Evolutionary conservation across 2,329 filamentous ascomycete species (phyloP), one percentile per base, ranked within the genome.

Genomic region (Proliferodiscus dingleyae): DNA sequence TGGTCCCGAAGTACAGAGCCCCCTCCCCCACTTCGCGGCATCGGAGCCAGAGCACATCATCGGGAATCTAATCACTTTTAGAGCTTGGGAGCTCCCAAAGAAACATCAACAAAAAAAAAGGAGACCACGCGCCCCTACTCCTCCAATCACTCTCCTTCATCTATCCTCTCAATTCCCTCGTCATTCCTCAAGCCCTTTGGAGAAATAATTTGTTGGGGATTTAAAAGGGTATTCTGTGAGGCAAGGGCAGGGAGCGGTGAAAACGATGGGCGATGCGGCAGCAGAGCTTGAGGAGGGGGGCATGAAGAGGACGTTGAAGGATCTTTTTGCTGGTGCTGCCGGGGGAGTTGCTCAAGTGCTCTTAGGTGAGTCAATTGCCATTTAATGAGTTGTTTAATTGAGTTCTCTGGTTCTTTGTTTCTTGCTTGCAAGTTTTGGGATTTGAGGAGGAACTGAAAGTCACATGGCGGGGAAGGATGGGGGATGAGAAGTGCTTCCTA

Each of bases 321-420:
- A 98, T 69, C 73, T 98, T 48, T 86, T 91, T 63, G 81, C 93
- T 9, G 93, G 93, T 29, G 93, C 93, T 49, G 86, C 85, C 6
- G 93, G 93, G 53, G 93, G 93, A 59, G 77, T 97, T 58, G 91
- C 93, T 15, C 93, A 98, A 69, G 93, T 98, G 34, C 71, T 98
- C 52, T 77, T 97, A 55, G 91, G 90, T 95, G 71, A 69, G 81
- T 75, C 44, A n/a, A n/a, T n/a, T n/a, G n/a, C n/a, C n/a, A n/a
- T 33, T n/a, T 43, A 36, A 18, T 43, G 49, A 39, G 22, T n/a
- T 13, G 40, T 41, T 15, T 32, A 15, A 37, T 26, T 33, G 34
- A 29, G 28, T 22, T 33, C 19, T 38, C 19, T 18, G 16, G n/a
- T n/a, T n/a, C n/a, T 19, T 37, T 32, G n/a, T 36, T 18, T 24